Evolutionary conservation across 768 basidiomycete species (phyloP).

Genomic region (Lactarius sp.): DNA sequence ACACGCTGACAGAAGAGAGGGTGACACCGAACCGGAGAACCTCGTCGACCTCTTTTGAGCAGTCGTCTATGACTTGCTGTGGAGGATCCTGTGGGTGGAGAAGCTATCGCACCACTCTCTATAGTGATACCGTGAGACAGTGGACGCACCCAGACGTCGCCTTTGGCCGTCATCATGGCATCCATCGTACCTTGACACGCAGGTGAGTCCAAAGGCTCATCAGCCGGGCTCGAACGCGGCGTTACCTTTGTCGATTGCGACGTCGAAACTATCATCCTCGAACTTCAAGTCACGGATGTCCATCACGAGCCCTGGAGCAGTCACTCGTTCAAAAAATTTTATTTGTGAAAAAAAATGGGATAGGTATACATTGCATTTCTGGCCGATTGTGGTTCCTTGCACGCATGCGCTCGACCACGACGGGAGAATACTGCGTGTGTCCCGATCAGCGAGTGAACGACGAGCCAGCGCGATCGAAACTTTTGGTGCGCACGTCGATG

Average conservation of each 20-base stretch:
- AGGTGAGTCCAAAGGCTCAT: background rate
- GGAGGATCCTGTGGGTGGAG: constrained; percentile 59
- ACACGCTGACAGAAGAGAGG: background rate
- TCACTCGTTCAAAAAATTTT: background rate
- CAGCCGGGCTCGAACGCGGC: background rate
- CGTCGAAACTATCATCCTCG: constrained; percentile 57
- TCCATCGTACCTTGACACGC: constrained; percentile 66
- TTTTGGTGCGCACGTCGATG: constrained; percentile 51
- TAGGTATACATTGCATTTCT: constrained; percentile 66
- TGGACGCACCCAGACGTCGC: constrained; percentile 66
- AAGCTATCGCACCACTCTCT: background rate
- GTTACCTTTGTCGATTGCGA: constrained; percentile 79
- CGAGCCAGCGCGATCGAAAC: background rate
- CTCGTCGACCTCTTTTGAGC: constrained; percentile 72
- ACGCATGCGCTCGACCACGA: constrained; percentile 73
- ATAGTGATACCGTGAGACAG: background rate
- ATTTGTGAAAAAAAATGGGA: background rate
- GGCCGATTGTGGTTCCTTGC: constrained; percentile 49
- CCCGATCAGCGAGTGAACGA: background rate
- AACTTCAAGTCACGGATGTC: constrained; percentile 70
- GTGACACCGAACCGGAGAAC: constrained; percentile 52
- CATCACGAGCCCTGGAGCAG: constrained; percentile 69
- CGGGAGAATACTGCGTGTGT: constrained; percentile 56
- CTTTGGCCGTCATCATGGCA: constrained; percentile 80
- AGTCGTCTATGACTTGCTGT: constrained; percentile 61